Percentiles rank a stretch among this genome's conserved stretches.
Conservation (phyloP, 176 grass and related monocot species). For the Pharus latifolius region DNA sequence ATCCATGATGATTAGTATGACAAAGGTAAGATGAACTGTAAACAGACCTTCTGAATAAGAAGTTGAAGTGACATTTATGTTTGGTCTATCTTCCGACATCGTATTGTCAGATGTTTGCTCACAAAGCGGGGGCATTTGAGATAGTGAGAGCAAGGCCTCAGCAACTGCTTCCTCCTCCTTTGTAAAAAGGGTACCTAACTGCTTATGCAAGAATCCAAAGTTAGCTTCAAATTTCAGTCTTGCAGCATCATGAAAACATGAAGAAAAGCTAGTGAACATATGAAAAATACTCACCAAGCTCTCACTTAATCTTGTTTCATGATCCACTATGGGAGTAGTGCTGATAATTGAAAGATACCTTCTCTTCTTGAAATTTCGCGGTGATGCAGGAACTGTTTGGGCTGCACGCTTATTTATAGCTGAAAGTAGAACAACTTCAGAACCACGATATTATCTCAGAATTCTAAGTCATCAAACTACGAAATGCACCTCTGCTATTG, state of each 20-base stretch:
- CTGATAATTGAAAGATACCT: slow-evolving; percentile 32
- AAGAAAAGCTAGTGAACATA: background rate
- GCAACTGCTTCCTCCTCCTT: slow-evolving; percentile 53
- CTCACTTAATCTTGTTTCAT: slow-evolving; percentile 2
- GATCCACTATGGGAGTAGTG: background rate
- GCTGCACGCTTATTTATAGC: slow-evolving; percentile 43
- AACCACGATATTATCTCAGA: background rate
- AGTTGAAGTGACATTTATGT: slow-evolving; percentile 15
- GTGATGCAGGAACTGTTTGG: slow-evolving; percentile 6
- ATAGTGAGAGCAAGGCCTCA: slow-evolving; percentile 38
- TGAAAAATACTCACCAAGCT: background rate
- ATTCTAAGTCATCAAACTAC: background rate
- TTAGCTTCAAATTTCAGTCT: background rate
- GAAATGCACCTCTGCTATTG: background rate
- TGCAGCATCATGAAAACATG: background rate
- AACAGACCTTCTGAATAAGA: slow-evolving; percentile 33
- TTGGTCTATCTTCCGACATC: background rate
- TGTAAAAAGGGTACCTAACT: slow-evolving; percentile 23
- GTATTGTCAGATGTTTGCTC: background rate
- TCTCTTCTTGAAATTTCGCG: slow-evolving; percentile 38
- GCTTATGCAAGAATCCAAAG: slow-evolving; percentile 4
- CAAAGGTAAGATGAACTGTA: background rate
- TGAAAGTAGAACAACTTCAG: slow-evolving; percentile 13
- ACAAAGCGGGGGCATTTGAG: slow-evolving; percentile 1
- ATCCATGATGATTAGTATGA: background rate